These are phyloP conservation scores for Axilococcus clingmanii DNA, from an alignment of 139 green algal genomes.

Conservation along the genomic window DNA sequence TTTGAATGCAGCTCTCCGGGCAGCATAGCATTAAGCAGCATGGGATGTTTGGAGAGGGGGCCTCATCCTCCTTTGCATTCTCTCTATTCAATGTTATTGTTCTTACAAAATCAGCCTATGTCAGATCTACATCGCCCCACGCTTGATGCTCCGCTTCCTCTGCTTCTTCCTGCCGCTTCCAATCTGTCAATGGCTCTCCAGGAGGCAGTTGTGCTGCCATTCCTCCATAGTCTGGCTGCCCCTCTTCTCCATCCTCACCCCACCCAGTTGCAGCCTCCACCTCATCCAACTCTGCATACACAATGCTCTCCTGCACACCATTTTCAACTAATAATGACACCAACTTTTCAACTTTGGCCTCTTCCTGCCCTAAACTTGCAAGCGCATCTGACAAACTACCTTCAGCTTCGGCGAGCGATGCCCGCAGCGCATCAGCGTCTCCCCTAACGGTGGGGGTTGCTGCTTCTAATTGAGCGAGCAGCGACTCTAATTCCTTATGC, in stretches of 20 bases:
- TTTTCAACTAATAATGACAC: background rate
- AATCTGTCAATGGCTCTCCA: background rate
- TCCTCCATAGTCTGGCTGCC: no score
- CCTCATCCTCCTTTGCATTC: no score
- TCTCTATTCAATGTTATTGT: no score
- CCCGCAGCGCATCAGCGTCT: background rate
- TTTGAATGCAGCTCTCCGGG: no score
- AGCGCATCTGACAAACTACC: constrained; percentile 3
- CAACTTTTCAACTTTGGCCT: background rate
- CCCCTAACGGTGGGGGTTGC: background rate
- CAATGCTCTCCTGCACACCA: background rate
- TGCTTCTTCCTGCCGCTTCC: no score
- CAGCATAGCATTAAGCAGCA: no score
- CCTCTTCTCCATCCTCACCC: constrained; percentile 4
- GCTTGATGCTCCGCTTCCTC: no score
- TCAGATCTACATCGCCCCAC: no score
- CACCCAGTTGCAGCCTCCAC: background rate
- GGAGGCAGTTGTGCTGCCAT: background rate
- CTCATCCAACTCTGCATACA: background rate
- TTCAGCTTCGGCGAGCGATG: background rate
- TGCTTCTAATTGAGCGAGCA: background rate
- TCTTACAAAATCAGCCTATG: no score
- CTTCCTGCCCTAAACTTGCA: constrained; percentile 1
- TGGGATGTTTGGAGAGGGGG: no score
- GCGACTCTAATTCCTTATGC: constrained; percentile 1